Base-by-base conservation (phyloP, 176 grass and related monocot genomes). In the Triticum turgidum region DNA sequence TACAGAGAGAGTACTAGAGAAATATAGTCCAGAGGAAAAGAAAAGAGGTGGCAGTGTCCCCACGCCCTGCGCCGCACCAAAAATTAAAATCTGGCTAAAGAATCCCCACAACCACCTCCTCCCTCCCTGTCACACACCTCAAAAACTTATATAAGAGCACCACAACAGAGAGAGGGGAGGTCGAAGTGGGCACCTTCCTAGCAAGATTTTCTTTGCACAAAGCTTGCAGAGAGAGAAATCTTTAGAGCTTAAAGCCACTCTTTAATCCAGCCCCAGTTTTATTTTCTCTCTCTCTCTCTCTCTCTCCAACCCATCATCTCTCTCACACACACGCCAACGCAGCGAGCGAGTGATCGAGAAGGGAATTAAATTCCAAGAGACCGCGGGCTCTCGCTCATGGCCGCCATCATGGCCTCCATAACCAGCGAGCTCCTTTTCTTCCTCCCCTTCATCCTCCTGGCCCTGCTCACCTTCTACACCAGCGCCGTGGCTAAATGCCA, bases 391-490 rank as follows among this genome's bases (percentile, higher is more conserved):
- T 17, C 73, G 82, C 44, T 82, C 21, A 88, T 86, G 88, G 86
- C 27, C 83, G 69, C 87, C 88, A 92, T 94, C 84, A 88, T 89
- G 82, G 81, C 83, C 67, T 85, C 91, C 76, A 92, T 92, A 54
- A 86, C 86, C 51, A 78, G 86, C 84, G 89, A 92, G 80, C 84
- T 91, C 25, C 84, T 92, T 80, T 90, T 96, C 85, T 89, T 91
- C 86, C 83, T 96, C 68, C 89, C 92, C 35, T 87, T 93, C 65
- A 7, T 84, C 84, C 89, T 96, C 14, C 45, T 92, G 63, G 87
- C 96, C 13, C 85, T 98, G 51, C 89, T 98, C 87, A 85, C 87
- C 82, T 88, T 95, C 73, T 98, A 90, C 77, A 81, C 88, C 84
- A 87, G 73, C 70, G 73, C 73, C 42, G 87, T 65, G 1, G 58